A percentile compares a stretch with the other conserved stretches of the same genome.
phyloP scores from a whole-genome alignment of 2,329 filamentous ascomycete species.

The Diplodia corticola region DNA sequence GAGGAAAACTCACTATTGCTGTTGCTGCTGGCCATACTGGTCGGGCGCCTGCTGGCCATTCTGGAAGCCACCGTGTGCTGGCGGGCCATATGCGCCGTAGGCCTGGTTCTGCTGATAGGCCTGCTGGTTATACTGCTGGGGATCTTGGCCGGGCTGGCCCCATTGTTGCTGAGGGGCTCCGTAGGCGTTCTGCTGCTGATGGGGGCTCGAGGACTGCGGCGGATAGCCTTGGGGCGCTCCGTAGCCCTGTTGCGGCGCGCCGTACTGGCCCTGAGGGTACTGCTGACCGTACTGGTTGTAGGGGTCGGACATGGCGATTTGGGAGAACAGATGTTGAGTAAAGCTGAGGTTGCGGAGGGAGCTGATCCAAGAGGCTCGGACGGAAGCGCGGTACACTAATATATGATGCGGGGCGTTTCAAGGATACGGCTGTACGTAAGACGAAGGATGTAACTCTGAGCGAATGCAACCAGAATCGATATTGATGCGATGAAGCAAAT shows the following conservation, averaged over 20 bases:
- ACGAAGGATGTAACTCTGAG: neutral
- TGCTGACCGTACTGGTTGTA: constrained; percentile 34
- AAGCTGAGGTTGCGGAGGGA: neutral
- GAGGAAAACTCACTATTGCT: constrained; percentile 7
- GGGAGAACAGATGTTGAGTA: neutral
- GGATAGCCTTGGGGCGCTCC: constrained; percentile 24
- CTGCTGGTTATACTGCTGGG: constrained; percentile 14
- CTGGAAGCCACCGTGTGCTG: constrained; percentile 52
- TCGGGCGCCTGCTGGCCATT: constrained; percentile 39
- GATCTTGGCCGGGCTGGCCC: constrained; percentile 13
- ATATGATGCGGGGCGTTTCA: neutral
- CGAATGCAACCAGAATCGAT: neutral
- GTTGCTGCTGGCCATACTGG: constrained; percentile 11
- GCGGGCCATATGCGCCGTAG: constrained; percentile 48
- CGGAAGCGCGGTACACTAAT: neutral
- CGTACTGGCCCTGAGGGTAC: constrained; percentile 37
- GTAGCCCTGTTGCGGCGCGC: constrained; percentile 30
- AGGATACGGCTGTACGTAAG: constrained; percentile 1
- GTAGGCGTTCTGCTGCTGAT: constrained; percentile 28
- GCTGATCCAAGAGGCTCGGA: neutral
- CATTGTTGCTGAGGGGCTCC: constrained; percentile 26
- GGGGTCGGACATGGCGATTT: constrained; percentile 29
- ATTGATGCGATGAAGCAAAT: neutral
- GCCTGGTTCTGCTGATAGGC: constrained; percentile 30
- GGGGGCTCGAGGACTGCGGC: neutral